Percentiles rank a stretch among this genome's conserved stretches.
phyloP scores from a whole-genome alignment of 257 asterid genomes.

The Ballota nigra region DNA sequence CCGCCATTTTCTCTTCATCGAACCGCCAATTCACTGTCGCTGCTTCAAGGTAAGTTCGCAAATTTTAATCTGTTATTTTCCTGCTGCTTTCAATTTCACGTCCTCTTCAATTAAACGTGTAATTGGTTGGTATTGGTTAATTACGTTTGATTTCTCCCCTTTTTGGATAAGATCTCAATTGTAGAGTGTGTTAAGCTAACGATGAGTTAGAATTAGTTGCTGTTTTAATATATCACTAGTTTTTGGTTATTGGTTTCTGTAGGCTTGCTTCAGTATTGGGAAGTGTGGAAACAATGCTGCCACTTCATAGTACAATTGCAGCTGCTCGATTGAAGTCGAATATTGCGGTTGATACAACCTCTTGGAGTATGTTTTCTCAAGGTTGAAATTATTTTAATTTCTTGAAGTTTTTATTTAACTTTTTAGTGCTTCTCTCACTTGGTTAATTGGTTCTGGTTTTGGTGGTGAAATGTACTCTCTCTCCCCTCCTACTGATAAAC shows the following conservation, averaged over 20 bases:
- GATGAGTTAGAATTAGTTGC: not conserved
- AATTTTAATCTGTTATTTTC: not conserved
- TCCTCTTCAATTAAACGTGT: not conserved
- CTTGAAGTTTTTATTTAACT: not conserved
- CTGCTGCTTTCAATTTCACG: not conserved
- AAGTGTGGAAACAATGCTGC: conserved; percentile 48
- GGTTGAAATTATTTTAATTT: conserved; percentile 28
- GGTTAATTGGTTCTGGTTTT: not conserved
- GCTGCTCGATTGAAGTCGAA: conserved; percentile 59
- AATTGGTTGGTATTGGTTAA: conserved; percentile 2
- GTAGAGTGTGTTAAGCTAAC: not conserved
- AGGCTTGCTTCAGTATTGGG: conserved; percentile 45
- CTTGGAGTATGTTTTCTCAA: conserved; percentile 63
- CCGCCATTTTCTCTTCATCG: conserved; percentile 33
- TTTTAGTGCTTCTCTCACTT: not conserved
- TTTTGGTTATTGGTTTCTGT: not conserved
- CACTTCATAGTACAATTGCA: conserved; percentile 56
- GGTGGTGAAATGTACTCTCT: not conserved
- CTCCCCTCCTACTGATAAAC: not conserved
- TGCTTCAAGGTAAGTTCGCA: conserved; percentile 34
- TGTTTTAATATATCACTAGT: not conserved
- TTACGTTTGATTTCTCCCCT: not conserved
- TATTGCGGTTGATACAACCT: conserved; percentile 45
- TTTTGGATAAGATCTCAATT: not conserved
- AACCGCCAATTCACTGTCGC: conserved; percentile 19